Evolutionary conservation across 345 rosid species (phyloP).

Genomic region (Durio zibethinus): DNA sequence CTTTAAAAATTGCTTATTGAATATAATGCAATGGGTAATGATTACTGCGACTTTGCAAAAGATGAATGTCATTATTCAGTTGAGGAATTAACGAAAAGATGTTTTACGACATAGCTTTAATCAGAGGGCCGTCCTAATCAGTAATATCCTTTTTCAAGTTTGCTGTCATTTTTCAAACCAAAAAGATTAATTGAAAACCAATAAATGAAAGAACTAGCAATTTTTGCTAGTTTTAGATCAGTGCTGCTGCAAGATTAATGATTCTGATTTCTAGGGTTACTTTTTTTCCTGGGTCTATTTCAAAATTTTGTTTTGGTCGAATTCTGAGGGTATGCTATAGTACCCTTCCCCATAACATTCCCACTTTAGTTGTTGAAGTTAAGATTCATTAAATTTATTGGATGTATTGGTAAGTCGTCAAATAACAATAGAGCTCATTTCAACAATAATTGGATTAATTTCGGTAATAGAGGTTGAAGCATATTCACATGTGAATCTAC

Average conservation of each 20-base stretch:
- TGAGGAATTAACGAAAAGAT: neutral
- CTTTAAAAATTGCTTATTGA: neutral
- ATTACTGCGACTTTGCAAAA: constrained; percentile 20
- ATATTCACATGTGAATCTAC: too few species aligned
- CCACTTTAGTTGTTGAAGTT: too few species aligned
- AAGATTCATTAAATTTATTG: too few species aligned
- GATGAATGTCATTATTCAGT: neutral
- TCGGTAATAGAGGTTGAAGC: too few species aligned
- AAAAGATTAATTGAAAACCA: neutral
- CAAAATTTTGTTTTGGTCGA: too few species aligned
- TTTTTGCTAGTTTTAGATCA: neutral
- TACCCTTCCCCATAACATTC: too few species aligned
- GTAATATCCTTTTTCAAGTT: neutral
- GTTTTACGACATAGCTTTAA: neutral
- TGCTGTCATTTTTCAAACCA: neutral
- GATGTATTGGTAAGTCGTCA: too few species aligned
- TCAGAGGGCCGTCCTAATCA: neutral
- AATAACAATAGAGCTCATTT: neutral
- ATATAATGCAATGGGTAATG: constrained; percentile 16
- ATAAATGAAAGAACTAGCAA: neutral
- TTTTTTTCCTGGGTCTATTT: too few species aligned
- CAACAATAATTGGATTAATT: neutral
- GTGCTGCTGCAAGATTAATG: neutral
- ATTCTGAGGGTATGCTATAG: too few species aligned
- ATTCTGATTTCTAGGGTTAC: neutral